phyloP scores from a whole-genome alignment of 2,329 filamentous ascomycete species.

The Aspergillus chevalieri region DNA sequence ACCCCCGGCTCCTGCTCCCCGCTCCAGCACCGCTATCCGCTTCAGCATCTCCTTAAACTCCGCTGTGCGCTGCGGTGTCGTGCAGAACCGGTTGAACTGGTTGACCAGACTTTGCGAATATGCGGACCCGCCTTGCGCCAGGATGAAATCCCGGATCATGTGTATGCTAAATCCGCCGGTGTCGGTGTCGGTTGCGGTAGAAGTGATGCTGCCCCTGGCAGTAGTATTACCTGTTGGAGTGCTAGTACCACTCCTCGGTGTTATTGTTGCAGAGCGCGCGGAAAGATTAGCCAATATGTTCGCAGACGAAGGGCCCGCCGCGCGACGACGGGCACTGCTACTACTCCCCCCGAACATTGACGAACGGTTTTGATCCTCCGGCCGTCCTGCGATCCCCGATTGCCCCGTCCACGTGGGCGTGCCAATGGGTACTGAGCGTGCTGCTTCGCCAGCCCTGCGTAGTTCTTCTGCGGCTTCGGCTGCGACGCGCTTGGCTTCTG shows the following conservation, averaged over 20 bases:
- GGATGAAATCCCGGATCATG: slow-evolving; percentile 73
- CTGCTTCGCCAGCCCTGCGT: slow-evolving; percentile 64
- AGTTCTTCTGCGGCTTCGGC: slow-evolving; percentile 71
- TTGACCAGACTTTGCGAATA: slow-evolving; percentile 82
- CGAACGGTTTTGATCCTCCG: slow-evolving; percentile 44
- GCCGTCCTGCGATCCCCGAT: slow-evolving; percentile 69
- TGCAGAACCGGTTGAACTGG: slow-evolving; percentile 79
- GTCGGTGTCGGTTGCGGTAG: slow-evolving; percentile 32
- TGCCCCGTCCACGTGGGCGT: slow-evolving; percentile 92
- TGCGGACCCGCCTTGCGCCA: slow-evolving; percentile 68
- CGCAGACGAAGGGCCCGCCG: slow-evolving; percentile 35
- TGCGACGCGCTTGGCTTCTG: slow-evolving; percentile 74
- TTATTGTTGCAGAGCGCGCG: slow-evolving; percentile 15
- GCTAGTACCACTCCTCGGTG: slow-evolving; percentile 8
- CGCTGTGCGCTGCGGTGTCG: slow-evolving; percentile 59
- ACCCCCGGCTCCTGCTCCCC: slow-evolving; percentile 27
- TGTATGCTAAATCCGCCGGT: slow-evolving; percentile 31
- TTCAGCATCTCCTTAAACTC: slow-evolving; percentile 80
- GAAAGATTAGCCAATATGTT: slow-evolving; percentile 37
- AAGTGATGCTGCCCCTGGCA: slow-evolving; percentile 25
- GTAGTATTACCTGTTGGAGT: too few relatives aligned
- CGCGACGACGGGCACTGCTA: slow-evolving; percentile 30
- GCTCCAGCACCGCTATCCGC: slow-evolving; percentile 66
- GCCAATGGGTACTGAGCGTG: slow-evolving; percentile 67
- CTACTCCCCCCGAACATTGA: slow-evolving; percentile 38